These are phyloP conservation scores for Sporothrix schenckii DNA, from an alignment of 2,329 filamentous ascomycete species.

Conservation along the genomic window DNA sequence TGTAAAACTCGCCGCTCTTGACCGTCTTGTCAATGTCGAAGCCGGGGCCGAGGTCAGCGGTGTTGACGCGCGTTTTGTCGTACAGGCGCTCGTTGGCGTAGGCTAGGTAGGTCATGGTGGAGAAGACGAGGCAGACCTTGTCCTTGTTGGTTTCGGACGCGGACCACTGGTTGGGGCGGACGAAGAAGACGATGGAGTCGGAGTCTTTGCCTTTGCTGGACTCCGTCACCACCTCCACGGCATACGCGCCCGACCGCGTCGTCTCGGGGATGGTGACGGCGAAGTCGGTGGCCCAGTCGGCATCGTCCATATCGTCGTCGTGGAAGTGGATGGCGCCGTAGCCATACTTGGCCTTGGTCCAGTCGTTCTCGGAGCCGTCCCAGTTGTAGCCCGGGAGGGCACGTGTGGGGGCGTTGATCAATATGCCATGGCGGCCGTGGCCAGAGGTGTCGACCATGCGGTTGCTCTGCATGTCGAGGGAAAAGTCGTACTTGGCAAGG, in stretches of 20 bases:
- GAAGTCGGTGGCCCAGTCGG: conserved; percentile 30
- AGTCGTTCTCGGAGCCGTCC: conserved; percentile 30
- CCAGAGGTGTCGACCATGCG: conserved; percentile 18
- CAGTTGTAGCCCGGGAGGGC: conserved; percentile 29
- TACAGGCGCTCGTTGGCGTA: conserved; percentile 33
- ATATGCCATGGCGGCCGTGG: conserved; percentile 4
- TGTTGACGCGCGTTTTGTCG: conserved; percentile 8
- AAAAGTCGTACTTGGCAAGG: conserved; percentile 21
- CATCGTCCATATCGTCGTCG: conserved; percentile 33
- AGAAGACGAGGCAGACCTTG: conserved; percentile 26
- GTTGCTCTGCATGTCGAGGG: conserved; percentile 22
- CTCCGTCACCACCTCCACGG: conserved; percentile 8
- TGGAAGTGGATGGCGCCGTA: conserved; percentile 34
- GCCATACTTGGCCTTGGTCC: conserved; percentile 26
- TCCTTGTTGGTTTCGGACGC: background rate
- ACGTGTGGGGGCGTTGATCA: conserved; percentile 28
- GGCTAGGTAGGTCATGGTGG: conserved; percentile 30
- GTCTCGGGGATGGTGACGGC: conserved; percentile 7
- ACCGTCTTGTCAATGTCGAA: conserved; percentile 4
- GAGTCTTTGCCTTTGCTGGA: background rate
- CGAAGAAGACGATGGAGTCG: conserved; percentile 27
- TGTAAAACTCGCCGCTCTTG: conserved; percentile 24
- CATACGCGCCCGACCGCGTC: conserved; percentile 29
- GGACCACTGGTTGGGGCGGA: conserved; percentile 24
- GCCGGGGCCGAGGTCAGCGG: background rate